Percentiles rank a stretch among this genome's conserved stretches.
phyloP scores from a whole-genome alignment of 2,329 filamentous ascomycete genomes.

The Hypoxylon sp. region DNA sequence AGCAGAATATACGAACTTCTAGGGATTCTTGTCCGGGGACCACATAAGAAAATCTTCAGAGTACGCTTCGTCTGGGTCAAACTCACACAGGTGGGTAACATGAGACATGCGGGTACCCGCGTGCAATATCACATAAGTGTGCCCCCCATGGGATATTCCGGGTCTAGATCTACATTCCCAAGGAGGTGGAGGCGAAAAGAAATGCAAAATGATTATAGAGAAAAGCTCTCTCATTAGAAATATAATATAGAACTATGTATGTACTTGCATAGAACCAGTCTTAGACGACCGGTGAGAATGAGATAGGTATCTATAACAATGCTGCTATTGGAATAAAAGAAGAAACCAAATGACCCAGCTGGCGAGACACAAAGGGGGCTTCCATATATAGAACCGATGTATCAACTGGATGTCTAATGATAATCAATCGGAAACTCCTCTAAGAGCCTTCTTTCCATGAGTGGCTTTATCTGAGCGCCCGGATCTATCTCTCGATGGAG shows the following conservation, averaged over 20 bases:
- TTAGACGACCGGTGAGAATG: background rate
- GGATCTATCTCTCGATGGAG: conserved; percentile 39
- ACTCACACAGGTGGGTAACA: conserved; percentile 22
- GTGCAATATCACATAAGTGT: conserved; percentile 23
- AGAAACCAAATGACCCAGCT: background rate
- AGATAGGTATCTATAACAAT: conserved; percentile 3
- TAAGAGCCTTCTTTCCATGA: conserved; percentile 41
- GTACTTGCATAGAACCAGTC: background rate
- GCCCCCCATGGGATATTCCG: conserved; percentile 27
- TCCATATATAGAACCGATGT: background rate
- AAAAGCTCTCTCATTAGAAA: background rate
- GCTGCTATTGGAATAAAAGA: background rate
- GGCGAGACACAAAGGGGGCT: background rate
- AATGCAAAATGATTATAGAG: background rate
- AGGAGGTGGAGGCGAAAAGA: background rate
- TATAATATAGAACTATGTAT: conserved; percentile 3
- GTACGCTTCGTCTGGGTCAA: conserved; percentile 10
- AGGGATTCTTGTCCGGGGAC: background rate
- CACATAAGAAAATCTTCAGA: background rate
- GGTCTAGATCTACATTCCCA: background rate
- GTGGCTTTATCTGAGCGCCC: background rate
- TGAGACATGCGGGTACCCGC: conserved; percentile 32
- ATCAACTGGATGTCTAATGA: conserved; percentile 11
- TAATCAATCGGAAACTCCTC: conserved; percentile 24
- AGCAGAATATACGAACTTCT: background rate